Evolutionary conservation across 805 yeast genomes (phyloP), one percentile per base, ranked within the genome.

Genomic region (Wickerhamiella musiphila): DNA sequence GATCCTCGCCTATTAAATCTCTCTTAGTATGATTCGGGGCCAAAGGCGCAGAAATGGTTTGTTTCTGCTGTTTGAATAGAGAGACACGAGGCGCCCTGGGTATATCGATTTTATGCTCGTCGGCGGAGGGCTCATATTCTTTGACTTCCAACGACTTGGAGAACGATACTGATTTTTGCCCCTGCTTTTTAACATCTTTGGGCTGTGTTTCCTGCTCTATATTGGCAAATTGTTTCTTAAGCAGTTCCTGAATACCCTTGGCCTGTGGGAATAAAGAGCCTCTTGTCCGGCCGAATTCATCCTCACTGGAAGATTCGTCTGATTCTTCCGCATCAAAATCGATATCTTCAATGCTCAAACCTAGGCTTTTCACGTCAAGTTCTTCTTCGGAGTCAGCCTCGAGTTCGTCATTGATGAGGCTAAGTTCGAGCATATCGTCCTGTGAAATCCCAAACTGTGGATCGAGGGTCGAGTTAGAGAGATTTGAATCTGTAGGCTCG

Each of bases 271-370:
- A 54, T 25, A 57, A 31, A 1, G 51, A 39, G 18, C 58, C 61
- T 9, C 56, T 31, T 2, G 54, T 43, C 3, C 58, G 39, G 9
- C 57, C 58, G 33, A 35, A 49, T 24, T 51, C 51, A 36, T 56
- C 58, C 31, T 53, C 57, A 11, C 49, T 56, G 26, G 51, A 56
- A 7, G 56, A 62, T 15, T 56, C 59, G 11, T 55, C 63, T 41
- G 58, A 54, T 17, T 43, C 44, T 13, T 46, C 46, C 2, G 37
- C 46, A 2, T 43, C 51, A 5, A 43, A 53, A 31, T 63, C 68
- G 0, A 75, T 72, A 2, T 70, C 52, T 68, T 45, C 6, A 70
- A 43, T 83, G 25, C n/a, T n/a, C n/a, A n/a, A n/a, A n/a, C n/a
- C n/a, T n/a, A n/a, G n/a, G n/a, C n/a, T n/a, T n/a, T n/a, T n/a